A percentile compares a stretch with the other conserved stretches of the same genome.
Evolutionary conservation across 148 eudicot genomes (phyloP).

Genomic region (Arbutus unedo): DNA sequence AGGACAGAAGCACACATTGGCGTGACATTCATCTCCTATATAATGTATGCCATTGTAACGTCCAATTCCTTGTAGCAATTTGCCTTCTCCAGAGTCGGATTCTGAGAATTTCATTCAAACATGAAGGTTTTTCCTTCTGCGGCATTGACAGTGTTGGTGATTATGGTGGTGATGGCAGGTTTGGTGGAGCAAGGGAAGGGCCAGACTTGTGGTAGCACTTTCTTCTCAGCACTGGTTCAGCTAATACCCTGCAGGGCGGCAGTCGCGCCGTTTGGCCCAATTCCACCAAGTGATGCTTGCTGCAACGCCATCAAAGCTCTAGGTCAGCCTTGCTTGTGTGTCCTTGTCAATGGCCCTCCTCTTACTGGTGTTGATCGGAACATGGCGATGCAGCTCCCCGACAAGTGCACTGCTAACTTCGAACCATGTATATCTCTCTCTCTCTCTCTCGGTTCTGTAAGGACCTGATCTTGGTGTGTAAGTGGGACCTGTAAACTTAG

Average conservation of each 20-base stretch:
- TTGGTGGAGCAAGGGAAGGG: constrained; percentile 39
- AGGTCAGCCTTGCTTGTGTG: constrained; percentile 88
- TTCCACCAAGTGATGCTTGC: constrained; percentile 82
- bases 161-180: constrained; percentile 28
- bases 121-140: constrained; percentile 34
- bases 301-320: constrained; percentile 64
- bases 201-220: constrained; percentile 59
- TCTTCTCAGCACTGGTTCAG: constrained; percentile 82
- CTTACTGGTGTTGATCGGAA: constrained; percentile 82
- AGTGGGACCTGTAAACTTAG: background rate
- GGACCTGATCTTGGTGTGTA: background rate
- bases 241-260: constrained; percentile 84
- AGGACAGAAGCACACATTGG: constrained; percentile 39
- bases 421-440: constrained; percentile 52
- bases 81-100: background rate
- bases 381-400: constrained; percentile 93
- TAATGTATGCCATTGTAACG: constrained; percentile 6
- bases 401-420: constrained; percentile 67
- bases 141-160: constrained; percentile 22
- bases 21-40: constrained; percentile 27
- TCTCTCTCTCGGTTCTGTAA: background rate
- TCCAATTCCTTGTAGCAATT: background rate
- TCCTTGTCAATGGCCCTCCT: constrained; percentile 83
- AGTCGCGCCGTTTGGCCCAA: constrained; percentile 66
- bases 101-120: constrained; percentile 11